Conservation (phyloP, 2,329 filamentous ascomycete species). For the Beauveria caledonica region DNA sequence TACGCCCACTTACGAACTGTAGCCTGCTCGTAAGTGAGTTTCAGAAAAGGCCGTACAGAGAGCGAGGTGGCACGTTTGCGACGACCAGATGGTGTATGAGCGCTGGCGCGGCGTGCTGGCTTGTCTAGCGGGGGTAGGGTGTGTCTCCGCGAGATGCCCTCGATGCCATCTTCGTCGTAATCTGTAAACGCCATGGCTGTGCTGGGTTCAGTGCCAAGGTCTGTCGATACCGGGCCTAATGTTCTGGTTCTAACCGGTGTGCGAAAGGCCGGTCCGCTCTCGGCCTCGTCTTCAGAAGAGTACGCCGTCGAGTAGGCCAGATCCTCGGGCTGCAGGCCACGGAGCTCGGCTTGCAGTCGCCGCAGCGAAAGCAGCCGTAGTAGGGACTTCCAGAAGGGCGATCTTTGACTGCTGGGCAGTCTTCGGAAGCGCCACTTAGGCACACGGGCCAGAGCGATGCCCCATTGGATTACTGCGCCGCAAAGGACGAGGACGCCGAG, state of each 20-base stretch:
- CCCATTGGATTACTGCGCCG: slow-evolving; percentile 69
- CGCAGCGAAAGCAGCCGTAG: slow-evolving; percentile 37
- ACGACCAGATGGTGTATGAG: slow-evolving; percentile 54
- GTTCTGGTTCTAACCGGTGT: slow-evolving; percentile 23
- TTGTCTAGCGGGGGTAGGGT: slow-evolving; percentile 41
- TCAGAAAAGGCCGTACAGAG: slow-evolving; percentile 64
- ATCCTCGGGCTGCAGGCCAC: slow-evolving; percentile 25
- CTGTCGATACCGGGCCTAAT: slow-evolving; percentile 11
- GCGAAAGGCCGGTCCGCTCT: slow-evolving; percentile 13
- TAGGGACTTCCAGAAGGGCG: slow-evolving; percentile 30
- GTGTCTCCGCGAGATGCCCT: slow-evolving; percentile 33
- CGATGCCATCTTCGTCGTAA: slow-evolving; percentile 14
- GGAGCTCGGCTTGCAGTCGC: slow-evolving; percentile 34
- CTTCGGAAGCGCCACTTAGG: slow-evolving; percentile 84
- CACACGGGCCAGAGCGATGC: slow-evolving; percentile 75
- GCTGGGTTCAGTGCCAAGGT: neutral
- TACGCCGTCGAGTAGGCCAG: slow-evolving; percentile 22
- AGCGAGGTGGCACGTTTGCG: slow-evolving; percentile 57
- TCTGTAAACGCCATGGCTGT: slow-evolving; percentile 16
- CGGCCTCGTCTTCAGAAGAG: slow-evolving; percentile 27
- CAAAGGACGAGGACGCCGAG: slow-evolving; percentile 66
- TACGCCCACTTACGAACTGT: slow-evolving; percentile 73
- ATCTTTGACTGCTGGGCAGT: slow-evolving; percentile 30
- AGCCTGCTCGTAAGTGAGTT: slow-evolving; percentile 73
- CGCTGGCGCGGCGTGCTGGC: slow-evolving; percentile 30